Conservation (phyloP, 495 filamentous ascomycete species). For the Barbatosphaeria neglecta region DNA sequence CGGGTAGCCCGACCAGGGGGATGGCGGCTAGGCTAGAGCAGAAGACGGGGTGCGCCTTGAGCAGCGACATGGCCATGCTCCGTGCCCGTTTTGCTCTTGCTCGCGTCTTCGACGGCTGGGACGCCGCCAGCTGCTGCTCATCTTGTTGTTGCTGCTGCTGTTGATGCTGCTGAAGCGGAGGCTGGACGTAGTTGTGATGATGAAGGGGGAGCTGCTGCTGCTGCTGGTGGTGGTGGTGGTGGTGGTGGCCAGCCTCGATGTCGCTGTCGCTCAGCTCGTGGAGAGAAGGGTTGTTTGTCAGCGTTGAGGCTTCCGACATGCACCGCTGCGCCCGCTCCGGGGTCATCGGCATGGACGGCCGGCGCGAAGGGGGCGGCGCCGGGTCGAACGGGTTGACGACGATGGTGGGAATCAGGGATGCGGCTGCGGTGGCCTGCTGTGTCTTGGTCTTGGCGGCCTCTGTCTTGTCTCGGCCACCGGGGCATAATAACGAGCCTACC, state of each 20-base stretch:
- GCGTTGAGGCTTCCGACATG: neutral
- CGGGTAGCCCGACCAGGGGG: slow-evolving; percentile 14
- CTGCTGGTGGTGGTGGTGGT: neutral
- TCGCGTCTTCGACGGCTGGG: too few relatives aligned
- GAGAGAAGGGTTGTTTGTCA: neutral
- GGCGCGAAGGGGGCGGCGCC: neutral
- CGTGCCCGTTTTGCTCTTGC: neutral
- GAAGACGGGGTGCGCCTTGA: slow-evolving; percentile 14
- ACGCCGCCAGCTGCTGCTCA: too few relatives aligned
- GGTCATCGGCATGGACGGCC: neutral
- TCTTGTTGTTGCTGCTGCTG: too few relatives aligned
- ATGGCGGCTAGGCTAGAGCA: slow-evolving; percentile 11
- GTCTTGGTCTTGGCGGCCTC: neutral
- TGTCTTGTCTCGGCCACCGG: neutral
- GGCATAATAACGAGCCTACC: neutral
- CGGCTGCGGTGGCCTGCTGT: neutral
- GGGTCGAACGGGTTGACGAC: neutral
- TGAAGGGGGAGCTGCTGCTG: too few relatives aligned
- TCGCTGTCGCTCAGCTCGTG: neutral
- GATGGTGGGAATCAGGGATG: neutral
- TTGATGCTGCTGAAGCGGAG: too few relatives aligned
- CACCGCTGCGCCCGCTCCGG: neutral
- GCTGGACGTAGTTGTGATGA: too few relatives aligned
- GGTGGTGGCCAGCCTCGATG: neutral
- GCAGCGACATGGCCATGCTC: slow-evolving; percentile 2